phyloP scores from a whole-genome alignment of 2,329 filamentous ascomycete species.

The Venturia asperata region DNA sequence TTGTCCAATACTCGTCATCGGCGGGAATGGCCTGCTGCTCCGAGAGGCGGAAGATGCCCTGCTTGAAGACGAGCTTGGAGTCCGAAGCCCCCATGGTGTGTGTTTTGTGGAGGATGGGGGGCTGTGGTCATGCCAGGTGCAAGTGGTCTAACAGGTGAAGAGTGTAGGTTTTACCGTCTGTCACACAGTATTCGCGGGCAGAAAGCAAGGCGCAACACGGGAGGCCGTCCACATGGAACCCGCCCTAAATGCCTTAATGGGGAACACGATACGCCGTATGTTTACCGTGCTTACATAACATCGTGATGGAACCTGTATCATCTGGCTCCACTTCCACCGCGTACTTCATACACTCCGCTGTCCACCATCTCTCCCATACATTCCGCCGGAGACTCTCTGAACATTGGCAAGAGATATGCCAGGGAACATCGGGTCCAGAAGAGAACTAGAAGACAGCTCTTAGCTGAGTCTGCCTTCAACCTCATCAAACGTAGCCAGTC shows the following conservation, averaged over 20 bases:
- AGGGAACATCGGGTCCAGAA: background rate
- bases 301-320: background rate
- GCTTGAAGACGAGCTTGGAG: slow-evolving; percentile 97
- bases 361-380: background rate
- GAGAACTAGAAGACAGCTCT: background rate
- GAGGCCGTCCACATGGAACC: background rate
- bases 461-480: background rate
- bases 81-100: slow-evolving; percentile 85
- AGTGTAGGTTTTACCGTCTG: too few relatives aligned
- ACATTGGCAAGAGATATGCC: background rate
- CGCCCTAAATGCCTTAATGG: too few relatives aligned
- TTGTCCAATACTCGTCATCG: slow-evolving; percentile 87
- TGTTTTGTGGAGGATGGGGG: slow-evolving; percentile 2
- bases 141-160: too few relatives aligned
- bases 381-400: background rate
- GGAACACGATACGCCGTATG: too few relatives aligned
- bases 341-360: background rate
- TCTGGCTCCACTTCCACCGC: background rate
- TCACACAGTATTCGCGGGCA: background rate
- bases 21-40: slow-evolving; percentile 81
- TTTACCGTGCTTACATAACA: background rate
- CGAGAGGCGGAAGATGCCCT: slow-evolving; percentile 94
- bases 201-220: background rate
- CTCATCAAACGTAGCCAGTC: background rate
- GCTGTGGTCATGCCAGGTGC: background rate